Evolutionary conservation across 2,329 filamentous ascomycete genomes (phyloP).

Genomic region (Penicillium sp.): DNA sequence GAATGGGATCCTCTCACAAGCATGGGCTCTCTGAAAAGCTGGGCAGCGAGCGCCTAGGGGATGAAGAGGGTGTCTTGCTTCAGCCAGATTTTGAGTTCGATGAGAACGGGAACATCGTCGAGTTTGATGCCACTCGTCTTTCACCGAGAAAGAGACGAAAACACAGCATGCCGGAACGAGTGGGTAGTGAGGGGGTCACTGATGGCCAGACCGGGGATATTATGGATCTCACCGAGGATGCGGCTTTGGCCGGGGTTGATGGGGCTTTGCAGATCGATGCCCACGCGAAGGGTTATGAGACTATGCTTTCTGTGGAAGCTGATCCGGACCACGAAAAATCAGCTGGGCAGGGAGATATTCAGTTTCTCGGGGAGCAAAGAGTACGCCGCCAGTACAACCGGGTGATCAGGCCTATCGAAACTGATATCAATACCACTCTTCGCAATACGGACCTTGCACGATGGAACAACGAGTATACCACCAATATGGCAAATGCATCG

Average conservation of each 20-base stretch:
- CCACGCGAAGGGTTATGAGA: neutral
- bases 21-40: constrained; percentile 29
- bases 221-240: neutral
- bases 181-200: neutral
- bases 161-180: neutral
- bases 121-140: constrained; percentile 33
- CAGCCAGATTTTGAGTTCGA: constrained; percentile 63
- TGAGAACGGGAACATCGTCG: constrained; percentile 59
- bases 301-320: neutral
- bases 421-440: constrained; percentile 54
- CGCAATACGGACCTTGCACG: constrained; percentile 55
- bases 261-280: neutral
- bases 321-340: neutral
- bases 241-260: neutral
- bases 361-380: neutral
- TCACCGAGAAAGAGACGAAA: constrained; percentile 16
- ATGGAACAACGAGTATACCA: constrained; percentile 60
- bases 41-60: constrained; percentile 27
- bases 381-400: neutral
- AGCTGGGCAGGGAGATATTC: neutral
- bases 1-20: constrained; percentile 38
- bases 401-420: constrained; percentile 40
- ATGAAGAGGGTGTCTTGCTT: constrained; percentile 48
- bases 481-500: constrained; percentile 57
- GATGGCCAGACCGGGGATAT: neutral